Conservation (phyloP, 345 rosid species). For the Iberis pinnata region DNA sequence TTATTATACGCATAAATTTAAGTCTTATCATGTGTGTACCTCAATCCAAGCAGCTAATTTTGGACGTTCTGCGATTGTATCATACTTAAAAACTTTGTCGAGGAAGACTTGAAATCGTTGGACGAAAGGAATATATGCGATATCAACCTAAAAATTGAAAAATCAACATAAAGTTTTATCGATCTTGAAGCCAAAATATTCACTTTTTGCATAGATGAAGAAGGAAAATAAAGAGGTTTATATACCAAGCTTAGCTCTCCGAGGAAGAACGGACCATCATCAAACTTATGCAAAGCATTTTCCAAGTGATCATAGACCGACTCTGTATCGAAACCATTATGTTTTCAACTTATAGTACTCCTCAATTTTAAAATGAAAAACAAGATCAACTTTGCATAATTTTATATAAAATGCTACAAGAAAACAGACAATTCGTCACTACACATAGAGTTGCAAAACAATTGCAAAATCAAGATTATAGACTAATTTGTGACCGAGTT, state of each 20-base stretch:
- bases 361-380: no score
- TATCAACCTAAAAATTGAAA: slow-evolving; percentile 62
- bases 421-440: no score
- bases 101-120: slow-evolving; percentile 57
- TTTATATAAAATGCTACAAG: no score
- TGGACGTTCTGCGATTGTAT: slow-evolving; percentile 63
- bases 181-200: not conserved
- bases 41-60: slow-evolving; percentile 67
- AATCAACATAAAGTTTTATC: slow-evolving; percentile 7
- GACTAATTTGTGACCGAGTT: no score
- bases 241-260: slow-evolving; percentile 72
- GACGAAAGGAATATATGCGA: slow-evolving; percentile 58
- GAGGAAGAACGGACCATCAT: slow-evolving; percentile 87
- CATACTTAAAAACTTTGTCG: slow-evolving; percentile 42
- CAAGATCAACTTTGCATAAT: no score
- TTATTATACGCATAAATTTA: no score
- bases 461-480: no score
- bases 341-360: no score
- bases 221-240: slow-evolving; percentile 1
- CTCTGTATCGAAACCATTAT: no score
- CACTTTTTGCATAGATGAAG: not conserved
- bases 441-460: no score
- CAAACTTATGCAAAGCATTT: slow-evolving; percentile 51
- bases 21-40: slow-evolving; percentile 29
- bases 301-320: slow-evolving; percentile 78